These are phyloP conservation scores for Cyanodermella asteris DNA, from an alignment of 2,329 filamentous ascomycete genomes.

Conservation along the genomic window DNA sequence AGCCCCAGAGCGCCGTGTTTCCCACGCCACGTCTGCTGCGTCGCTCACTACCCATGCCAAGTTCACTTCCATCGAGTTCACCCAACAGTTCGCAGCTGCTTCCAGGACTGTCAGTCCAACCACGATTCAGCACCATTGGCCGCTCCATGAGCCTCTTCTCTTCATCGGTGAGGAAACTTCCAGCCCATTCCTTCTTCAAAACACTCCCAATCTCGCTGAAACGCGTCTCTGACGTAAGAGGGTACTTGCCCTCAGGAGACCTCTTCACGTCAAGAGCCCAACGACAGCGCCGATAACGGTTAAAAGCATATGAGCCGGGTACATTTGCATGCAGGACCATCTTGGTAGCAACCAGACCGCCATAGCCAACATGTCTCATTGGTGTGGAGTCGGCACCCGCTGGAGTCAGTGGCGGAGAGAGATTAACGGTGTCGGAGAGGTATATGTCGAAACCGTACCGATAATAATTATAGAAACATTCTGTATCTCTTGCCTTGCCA, in stretches of 20 bases:
- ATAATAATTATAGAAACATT: slow-evolving; percentile 93
- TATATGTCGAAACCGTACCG: slow-evolving; percentile 85
- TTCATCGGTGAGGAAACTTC: slow-evolving; percentile 34
- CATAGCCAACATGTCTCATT: slow-evolving; percentile 30
- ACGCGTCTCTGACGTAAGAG: slow-evolving; percentile 51
- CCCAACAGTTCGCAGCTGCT: slow-evolving; percentile 72
- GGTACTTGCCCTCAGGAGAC: slow-evolving; percentile 17
- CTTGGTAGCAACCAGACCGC: slow-evolving; percentile 76
- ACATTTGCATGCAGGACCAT: slow-evolving; percentile 88
- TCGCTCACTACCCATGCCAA: slow-evolving; percentile 20
- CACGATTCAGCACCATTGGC: slow-evolving; percentile 70
- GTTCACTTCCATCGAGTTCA: slow-evolving; percentile 58
- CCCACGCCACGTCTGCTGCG: slow-evolving; percentile 34
- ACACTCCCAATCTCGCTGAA: slow-evolving; percentile 51
- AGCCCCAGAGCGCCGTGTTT: slow-evolving; percentile 75
- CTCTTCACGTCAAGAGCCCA: slow-evolving; percentile 46
- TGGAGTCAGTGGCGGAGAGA: slow-evolving; percentile 41
- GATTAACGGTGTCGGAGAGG: slow-evolving; percentile 51
- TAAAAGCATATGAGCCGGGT: slow-evolving; percentile 90
- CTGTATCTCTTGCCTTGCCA: slow-evolving; percentile 15
- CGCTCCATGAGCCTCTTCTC: slow-evolving; percentile 32
- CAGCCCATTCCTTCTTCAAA: slow-evolving; percentile 49
- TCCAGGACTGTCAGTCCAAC: slow-evolving; percentile 77
- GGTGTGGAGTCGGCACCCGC: slow-evolving; percentile 10
- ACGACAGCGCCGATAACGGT: slow-evolving; percentile 70